Conservation (phyloP, 371 early-diverging fungal genomes). For the Mucor lusitanicus region DNA sequence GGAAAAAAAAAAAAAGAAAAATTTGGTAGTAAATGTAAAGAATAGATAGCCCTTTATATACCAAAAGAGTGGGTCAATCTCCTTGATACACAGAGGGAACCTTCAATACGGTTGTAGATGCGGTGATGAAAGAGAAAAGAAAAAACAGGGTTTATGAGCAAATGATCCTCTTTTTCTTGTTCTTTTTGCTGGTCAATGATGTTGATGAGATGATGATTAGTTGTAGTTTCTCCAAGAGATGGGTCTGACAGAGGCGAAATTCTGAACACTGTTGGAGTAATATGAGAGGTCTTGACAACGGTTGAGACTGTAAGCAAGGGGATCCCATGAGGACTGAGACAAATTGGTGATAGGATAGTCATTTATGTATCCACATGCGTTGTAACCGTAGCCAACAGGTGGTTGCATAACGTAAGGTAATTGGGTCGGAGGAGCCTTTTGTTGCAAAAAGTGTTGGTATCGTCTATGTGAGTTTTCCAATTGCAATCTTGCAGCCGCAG, state of each 20-base stretch:
- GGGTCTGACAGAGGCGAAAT: constrained; percentile 11
- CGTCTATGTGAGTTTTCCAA: constrained; percentile 12
- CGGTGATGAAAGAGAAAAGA: not conserved
- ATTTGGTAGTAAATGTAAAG: not conserved
- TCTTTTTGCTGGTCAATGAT: not conserved
- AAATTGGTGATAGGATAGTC: constrained; percentile 22
- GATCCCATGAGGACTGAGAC: constrained; percentile 32
- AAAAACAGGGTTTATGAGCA: not conserved
- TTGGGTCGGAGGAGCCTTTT: constrained; percentile 8
- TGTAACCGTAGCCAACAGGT: constrained; percentile 17
- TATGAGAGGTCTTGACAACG: constrained; percentile 14
- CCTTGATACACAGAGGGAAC: not conserved
- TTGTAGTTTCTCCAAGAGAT: constrained; percentile 20
- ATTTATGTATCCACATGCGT: constrained; percentile 2
- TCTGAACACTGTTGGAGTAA: not conserved
- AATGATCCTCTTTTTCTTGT: not conserved
- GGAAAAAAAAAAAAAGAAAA: too few relatives aligned
- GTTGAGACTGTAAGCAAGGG: constrained; percentile 24
- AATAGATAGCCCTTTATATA: not conserved
- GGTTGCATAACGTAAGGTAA: constrained; percentile 15
- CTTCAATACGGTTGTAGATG: not conserved
- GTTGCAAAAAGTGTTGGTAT: constrained; percentile 19
- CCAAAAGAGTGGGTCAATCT: not conserved
- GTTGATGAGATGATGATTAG: not conserved
- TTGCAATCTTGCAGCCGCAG: constrained; percentile 9